These are phyloP conservation scores for Penicillium janthinellum DNA, from an alignment of 2,329 filamentous ascomycete species.

Conservation along the genomic window DNA sequence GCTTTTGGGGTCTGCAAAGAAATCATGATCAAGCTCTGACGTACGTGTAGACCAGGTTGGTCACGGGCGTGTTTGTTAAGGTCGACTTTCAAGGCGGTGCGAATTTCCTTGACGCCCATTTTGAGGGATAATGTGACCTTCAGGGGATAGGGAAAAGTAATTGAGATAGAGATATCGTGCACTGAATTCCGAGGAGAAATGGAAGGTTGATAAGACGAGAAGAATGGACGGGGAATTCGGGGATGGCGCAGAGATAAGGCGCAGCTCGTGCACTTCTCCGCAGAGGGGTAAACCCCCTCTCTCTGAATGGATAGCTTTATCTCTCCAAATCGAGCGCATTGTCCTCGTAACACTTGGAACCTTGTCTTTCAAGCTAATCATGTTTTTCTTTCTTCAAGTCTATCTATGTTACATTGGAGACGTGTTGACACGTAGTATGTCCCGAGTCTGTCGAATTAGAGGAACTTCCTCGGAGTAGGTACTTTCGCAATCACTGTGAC, in stretches of 20 bases:
- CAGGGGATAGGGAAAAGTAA: not conserved
- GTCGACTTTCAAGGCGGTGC: conserved; percentile 72
- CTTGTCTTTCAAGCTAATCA: not conserved
- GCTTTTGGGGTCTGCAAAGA: not conserved
- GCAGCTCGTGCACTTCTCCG: conserved; percentile 6
- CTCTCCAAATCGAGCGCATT: not conserved
- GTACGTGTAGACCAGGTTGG: conserved; percentile 70
- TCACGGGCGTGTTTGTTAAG: conserved; percentile 70
- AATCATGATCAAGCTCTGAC: conserved; percentile 32
- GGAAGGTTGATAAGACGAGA: not conserved
- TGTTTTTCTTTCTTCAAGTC: not conserved
- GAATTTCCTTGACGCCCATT: conserved; percentile 55
- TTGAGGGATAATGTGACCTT: not conserved
- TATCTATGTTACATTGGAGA: not conserved
- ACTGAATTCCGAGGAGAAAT: not conserved
- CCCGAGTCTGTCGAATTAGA: not conserved
- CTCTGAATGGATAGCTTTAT: not conserved
- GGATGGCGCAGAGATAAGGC: conserved; percentile 11
- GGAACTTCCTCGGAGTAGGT: not conserved
- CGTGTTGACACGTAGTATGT: conserved; percentile 1
- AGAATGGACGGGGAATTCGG: not conserved
- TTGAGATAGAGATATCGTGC: not conserved
- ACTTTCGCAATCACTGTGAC: not conserved
- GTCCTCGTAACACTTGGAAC: not conserved
- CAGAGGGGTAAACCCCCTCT: conserved; percentile 11